Percentiles rank a stretch among this genome's conserved stretches.
These are phyloP conservation scores for Hypoxylon sp. DNA, from an alignment of 2,329 filamentous ascomycete species.

Conservation along the genomic window DNA sequence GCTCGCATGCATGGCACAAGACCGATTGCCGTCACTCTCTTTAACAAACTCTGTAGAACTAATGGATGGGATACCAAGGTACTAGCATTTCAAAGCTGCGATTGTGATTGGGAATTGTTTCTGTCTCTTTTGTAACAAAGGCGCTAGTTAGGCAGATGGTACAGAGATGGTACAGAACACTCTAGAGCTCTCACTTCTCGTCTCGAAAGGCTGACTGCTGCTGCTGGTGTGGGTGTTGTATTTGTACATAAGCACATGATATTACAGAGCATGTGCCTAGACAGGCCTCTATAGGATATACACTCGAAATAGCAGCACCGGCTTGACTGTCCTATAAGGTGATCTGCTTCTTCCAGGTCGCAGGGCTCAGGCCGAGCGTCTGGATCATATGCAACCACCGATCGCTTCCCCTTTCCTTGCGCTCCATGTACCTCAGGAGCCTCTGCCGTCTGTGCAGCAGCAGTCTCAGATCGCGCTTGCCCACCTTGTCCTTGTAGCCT, in stretches of 20 bases:
- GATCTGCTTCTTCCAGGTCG: constrained; percentile 92
- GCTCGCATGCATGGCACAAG: constrained; percentile 21
- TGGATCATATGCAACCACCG: constrained; percentile 88
- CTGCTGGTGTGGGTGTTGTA: constrained; percentile 35
- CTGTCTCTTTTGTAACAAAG: constrained; percentile 20
- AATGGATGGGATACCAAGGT: constrained; percentile 49
- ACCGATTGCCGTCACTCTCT: constrained; percentile 30
- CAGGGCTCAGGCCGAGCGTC: constrained; percentile 84
- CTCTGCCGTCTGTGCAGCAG: constrained; percentile 91
- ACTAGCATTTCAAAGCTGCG: constrained; percentile 29
- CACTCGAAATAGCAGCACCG: constrained; percentile 40
- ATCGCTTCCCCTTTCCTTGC: constrained; percentile 88
- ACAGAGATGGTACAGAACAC: too few relatives aligned
- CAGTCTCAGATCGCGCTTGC: constrained; percentile 87
- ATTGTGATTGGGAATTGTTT: constrained; percentile 24
- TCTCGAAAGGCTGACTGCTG: constrained; percentile 25
- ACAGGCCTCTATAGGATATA: constrained; percentile 37
- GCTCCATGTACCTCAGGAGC: constrained; percentile 83
- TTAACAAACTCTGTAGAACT: constrained; percentile 54
- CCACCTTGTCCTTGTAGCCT: constrained; percentile 87
- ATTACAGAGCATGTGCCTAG: constrained; percentile 44
- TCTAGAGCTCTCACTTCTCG: constrained; percentile 27
- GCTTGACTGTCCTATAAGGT: constrained; percentile 60
- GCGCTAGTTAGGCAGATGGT: constrained; percentile 31
- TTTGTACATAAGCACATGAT: constrained; percentile 51